phyloP scores from a whole-genome alignment of 2,329 filamentous ascomycete species.

The Cordyceps pruinosa region DNA sequence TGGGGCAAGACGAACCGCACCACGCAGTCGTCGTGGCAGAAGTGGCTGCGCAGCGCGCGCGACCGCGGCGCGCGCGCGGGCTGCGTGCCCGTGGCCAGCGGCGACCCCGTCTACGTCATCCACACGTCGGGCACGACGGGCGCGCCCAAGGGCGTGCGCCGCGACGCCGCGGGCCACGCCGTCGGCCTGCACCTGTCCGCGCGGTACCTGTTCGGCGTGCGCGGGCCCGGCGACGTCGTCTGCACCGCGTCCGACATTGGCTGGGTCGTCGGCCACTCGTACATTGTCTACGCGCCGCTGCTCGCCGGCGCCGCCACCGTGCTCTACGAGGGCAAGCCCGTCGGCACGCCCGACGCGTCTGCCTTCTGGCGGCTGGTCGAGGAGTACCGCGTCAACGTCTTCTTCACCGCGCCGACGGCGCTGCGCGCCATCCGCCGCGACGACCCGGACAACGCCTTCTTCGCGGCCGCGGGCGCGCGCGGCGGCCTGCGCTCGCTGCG shows the following conservation, averaged over 20 bases:
- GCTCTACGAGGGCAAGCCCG: conserved; percentile 88
- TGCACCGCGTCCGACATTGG: conserved; percentile 80
- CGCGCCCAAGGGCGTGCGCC: conserved; percentile 72
- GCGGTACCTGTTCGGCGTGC: conserved; percentile 73
- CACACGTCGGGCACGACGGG: conserved; percentile 84
- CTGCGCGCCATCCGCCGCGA: conserved; percentile 81
- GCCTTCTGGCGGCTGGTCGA: conserved; percentile 84
- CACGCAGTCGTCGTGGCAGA: conserved; percentile 74
- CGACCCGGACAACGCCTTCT: conserved; percentile 64
- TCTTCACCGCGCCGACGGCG: conserved; percentile 84
- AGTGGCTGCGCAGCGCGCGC: conserved; percentile 62
- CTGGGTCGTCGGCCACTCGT: conserved; percentile 66
- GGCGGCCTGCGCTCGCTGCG: conserved; percentile 66
- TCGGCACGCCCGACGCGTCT: conserved; percentile 80
- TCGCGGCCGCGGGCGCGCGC: conserved; percentile 56
- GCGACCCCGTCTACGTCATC: conserved; percentile 81
- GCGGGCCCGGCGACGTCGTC: conserved; percentile 71
- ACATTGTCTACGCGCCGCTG: conserved; percentile 84
- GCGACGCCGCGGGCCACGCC: conserved; percentile 79
- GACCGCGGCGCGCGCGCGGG: conserved; percentile 61
- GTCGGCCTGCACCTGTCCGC: conserved; percentile 79
- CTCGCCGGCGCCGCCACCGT: conserved; percentile 80
- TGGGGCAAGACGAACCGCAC: conserved; percentile 65
- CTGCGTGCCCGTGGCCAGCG: conserved; percentile 71
- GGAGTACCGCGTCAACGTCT: conserved; percentile 74